phyloP scores from a whole-genome alignment of 2,329 filamentous ascomycete genomes.

The Colletotrichum graminicola region DNA sequence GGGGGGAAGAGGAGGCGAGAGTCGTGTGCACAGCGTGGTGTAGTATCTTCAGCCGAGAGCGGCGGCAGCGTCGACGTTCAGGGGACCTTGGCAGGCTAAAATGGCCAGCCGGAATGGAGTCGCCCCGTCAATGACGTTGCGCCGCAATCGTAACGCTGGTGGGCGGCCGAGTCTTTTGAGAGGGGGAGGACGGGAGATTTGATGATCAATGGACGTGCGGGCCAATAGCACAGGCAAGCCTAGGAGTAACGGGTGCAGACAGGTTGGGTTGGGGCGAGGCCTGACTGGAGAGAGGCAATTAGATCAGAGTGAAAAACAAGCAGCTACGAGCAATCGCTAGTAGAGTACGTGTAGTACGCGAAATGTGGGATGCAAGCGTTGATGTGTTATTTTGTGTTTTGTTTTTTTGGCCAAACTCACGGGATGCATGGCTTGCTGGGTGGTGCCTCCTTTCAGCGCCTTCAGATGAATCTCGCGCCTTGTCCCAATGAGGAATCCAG shows the following conservation, averaged over 20 bases:
- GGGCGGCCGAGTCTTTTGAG: neutral
- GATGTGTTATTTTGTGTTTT: conserved; percentile 7
- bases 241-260: conserved; percentile 14
- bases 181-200: conserved; percentile 17
- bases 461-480: conserved; percentile 32
- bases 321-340: neutral
- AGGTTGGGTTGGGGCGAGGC: neutral
- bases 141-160: conserved; percentile 19
- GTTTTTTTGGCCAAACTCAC: neutral
- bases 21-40: conserved; percentile 21
- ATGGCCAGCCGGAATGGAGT: conserved; percentile 32
- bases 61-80: conserved; percentile 11
- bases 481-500: conserved; percentile 36
- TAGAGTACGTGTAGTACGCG: neutral
- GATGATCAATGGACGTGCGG: conserved; percentile 32
- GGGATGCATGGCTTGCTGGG: conserved; percentile 23
- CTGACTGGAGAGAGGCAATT: conserved; percentile 1
- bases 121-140: conserved; percentile 41
- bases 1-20: neutral
- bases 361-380: conserved; percentile 20
- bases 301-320: conserved; percentile 6
- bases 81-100: conserved; percentile 35
- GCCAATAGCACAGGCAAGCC: conserved; percentile 30
- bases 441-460: conserved; percentile 39
- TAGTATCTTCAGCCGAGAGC: conserved; percentile 4